A percentile compares a stretch with the other conserved stretches of the same genome.
Conservation (phyloP, 2,329 filamentous ascomycete species). For the Chrysosporium queenslandicum region DNA sequence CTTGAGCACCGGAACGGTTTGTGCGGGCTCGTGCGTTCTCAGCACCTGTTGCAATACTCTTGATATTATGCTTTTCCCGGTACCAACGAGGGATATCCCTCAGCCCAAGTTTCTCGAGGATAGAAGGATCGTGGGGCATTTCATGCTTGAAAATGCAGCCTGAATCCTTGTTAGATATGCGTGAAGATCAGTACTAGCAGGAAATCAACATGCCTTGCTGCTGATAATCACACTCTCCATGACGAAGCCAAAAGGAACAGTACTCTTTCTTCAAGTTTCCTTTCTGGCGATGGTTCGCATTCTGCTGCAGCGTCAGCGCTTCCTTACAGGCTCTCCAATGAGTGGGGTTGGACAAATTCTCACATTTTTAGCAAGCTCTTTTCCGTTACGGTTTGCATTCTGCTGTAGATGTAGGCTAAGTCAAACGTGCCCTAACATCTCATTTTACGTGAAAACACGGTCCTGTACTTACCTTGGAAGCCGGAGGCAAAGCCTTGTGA, state of each 20-base stretch:
- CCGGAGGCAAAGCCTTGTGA: not conserved
- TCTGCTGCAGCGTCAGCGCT: not conserved
- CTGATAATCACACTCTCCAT: conserved; percentile 72
- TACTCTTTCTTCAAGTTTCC: conserved; percentile 16
- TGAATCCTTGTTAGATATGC: conserved; percentile 15
- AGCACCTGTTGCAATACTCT: conserved; percentile 5
- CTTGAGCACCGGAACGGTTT: conserved; percentile 1
- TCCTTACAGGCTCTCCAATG: not conserved
- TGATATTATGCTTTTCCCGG: conserved; percentile 37
- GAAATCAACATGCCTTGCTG: conserved; percentile 51
- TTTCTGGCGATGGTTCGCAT: not conserved
- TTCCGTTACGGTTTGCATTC: conserved; percentile 6
- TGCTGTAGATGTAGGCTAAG: not conserved
- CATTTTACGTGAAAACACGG: not conserved
- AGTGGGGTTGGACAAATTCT: not conserved
- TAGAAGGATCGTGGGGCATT: conserved; percentile 62
- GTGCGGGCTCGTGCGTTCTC: not conserved
- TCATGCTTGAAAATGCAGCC: conserved; percentile 82
- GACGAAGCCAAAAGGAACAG: conserved; percentile 72
- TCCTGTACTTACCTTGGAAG: not conserved
- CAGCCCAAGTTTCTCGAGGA: conserved; percentile 61
- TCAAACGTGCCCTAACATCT: not conserved
- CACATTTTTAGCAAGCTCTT: conserved; percentile 5
- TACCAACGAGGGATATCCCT: conserved; percentile 48
- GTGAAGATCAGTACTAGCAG: not conserved